Evolutionary conservation across 2,329 filamentous ascomycete species (phyloP), one percentile per base, ranked within the genome.

Genomic region (Venturia asperata): DNA sequence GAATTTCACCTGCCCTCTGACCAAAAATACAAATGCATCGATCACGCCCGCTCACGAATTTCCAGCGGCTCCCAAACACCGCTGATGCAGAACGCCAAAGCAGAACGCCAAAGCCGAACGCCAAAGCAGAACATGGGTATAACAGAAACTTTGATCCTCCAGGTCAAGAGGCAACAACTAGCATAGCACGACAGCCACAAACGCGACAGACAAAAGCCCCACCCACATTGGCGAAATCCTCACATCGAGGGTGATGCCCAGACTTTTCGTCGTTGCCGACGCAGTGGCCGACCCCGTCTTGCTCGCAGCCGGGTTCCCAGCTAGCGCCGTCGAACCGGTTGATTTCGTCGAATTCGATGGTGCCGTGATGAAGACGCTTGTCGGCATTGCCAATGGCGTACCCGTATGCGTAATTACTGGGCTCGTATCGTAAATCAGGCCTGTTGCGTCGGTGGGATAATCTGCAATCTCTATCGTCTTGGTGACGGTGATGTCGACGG

Each of bases 371-470:
- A 58, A 58, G 6, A 58, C 52, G 19, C 52, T 58, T 37, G 52
- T 58, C 5, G 52, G 52, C 30, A 58, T 58, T 19, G 52, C 27
- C 52, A 58, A 6, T 27, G 52, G 27, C 3, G 52, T 37, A n/a
- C 27, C 52, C 5, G 52, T 37, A 21, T 37, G 30, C 15, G 52
- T n/a, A 7, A 10, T 39, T 30, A 58, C 30, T 10, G 52, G 52
- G n/a, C 52, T 58, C 15, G 52, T 58, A 27, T 58, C 52, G 52
- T 58, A 58, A 10, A 58, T 58, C 19, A 58, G 52, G 27, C 52
- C 52, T 21, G 52, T 58, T 34, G 52, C 52, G 19, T 11, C 9
- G 15, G 52, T 58, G 5, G 52, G 52, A 19, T 58, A 58, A 11
- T 58, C 52, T 37, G 52, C 15, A 15, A 58, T 58, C 19, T 58